Conservation (phyloP, 2,329 filamentous ascomycete genomes). For the Magnaporthiopsis poae region DNA sequence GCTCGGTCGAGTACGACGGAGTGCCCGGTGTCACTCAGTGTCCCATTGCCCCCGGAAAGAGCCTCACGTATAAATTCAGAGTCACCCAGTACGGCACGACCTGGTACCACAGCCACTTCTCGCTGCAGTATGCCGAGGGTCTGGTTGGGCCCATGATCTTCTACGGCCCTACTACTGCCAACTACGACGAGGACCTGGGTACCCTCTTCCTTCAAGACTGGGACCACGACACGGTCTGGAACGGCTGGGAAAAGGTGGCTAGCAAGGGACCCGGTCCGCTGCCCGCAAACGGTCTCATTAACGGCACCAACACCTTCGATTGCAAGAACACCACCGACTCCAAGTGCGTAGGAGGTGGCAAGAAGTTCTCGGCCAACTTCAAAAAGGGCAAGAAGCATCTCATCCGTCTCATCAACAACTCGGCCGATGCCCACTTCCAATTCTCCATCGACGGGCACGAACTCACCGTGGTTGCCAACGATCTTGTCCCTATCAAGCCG, state of each 20-base stretch:
- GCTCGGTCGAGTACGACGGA: constrained; percentile 23
- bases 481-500: constrained; percentile 37
- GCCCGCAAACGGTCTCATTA: constrained; percentile 1
- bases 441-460: constrained; percentile 29
- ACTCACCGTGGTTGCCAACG: constrained; percentile 34
- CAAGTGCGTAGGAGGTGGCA: constrained; percentile 5
- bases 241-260: not conserved
- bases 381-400: constrained; percentile 20
- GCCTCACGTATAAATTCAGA: constrained; percentile 25
- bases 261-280: not conserved
- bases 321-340: not conserved
- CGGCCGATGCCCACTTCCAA: constrained; percentile 21
- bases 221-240: not conserved
- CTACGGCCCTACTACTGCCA: constrained; percentile 8
- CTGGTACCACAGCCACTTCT: constrained; percentile 31
- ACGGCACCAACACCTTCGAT: constrained; percentile 7
- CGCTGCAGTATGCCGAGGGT: constrained; percentile 31
- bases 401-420: constrained; percentile 25
- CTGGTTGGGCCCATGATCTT: constrained; percentile 38
- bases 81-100: constrained; percentile 27
- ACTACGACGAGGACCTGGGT: constrained; percentile 6
- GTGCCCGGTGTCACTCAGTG: constrained; percentile 36
- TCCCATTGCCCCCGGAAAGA: constrained; percentile 39
- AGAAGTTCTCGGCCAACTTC: constrained; percentile 5
- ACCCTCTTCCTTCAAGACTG: constrained; percentile 3